Evolutionary conservation across 192 early-diverging fungal genomes (phyloP).

Genomic region (Coemansia aciculifera): DNA sequence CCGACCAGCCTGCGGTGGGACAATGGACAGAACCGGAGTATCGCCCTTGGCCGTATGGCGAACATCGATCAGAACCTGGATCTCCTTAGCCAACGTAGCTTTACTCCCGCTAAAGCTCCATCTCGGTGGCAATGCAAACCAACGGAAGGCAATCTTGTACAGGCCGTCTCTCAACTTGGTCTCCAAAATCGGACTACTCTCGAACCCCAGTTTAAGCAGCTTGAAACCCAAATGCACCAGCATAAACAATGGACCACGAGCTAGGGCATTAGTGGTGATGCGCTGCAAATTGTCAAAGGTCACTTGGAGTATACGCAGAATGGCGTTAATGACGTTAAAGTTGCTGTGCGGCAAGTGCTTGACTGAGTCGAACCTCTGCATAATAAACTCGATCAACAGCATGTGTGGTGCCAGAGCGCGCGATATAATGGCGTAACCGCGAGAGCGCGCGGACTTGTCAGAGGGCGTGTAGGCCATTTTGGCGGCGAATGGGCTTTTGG

Average conservation of each 20-base stretch:
- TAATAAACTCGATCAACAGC: conserved; percentile 85
- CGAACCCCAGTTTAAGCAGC: conserved; percentile 67
- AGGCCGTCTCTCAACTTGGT: conserved; percentile 65
- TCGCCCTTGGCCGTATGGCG: conserved; percentile 63
- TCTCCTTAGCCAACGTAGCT: conserved; percentile 61
- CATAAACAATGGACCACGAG: conserved; percentile 77
- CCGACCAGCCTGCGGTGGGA: background rate
- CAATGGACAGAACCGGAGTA: conserved; percentile 55
- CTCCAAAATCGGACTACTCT: conserved; percentile 63
- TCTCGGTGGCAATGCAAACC: conserved; percentile 77
- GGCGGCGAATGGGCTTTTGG: conserved; percentile 76
- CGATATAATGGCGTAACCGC: conserved; percentile 61
- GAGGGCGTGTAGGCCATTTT: conserved; percentile 94
- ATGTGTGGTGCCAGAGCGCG: conserved; percentile 71
- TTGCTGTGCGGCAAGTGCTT: conserved; percentile 65
- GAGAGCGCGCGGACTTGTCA: conserved; percentile 71
- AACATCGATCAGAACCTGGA: conserved; percentile 68
- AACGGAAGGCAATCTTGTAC: conserved; percentile 74
- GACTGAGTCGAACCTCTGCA: conserved; percentile 80
- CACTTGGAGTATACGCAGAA: conserved; percentile 76
- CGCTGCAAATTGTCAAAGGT: conserved; percentile 59
- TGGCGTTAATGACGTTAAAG: conserved; percentile 73
- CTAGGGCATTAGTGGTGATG: conserved; percentile 67
- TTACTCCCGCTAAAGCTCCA: conserved; percentile 81
- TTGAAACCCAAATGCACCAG: conserved; percentile 74